Conservation (phyloP, 306 rosid species). For the Casuarina cunninghamiana region DNA sequence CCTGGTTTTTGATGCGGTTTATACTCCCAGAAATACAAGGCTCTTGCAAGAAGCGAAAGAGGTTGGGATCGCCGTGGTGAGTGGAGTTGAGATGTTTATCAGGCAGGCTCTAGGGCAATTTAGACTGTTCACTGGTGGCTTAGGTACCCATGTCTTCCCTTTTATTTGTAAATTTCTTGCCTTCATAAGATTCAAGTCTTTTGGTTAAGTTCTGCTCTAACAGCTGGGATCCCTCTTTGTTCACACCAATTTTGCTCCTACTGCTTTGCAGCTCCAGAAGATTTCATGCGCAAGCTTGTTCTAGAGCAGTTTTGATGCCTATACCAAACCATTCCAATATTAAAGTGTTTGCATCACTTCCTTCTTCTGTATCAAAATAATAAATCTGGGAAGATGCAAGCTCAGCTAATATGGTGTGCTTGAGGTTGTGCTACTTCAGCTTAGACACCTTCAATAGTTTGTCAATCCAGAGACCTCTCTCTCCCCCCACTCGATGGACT, state of each 20-base stretch:
- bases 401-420: background rate
- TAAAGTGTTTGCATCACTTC: background rate
- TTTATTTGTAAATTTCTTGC: background rate
- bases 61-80: constrained; percentile 36
- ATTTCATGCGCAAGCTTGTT: constrained; percentile 41
- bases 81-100: constrained; percentile 53
- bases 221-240: background rate
- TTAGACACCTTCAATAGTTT: background rate
- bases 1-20: constrained; percentile 49
- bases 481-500: too few species aligned
- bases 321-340: background rate
- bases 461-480: background rate
- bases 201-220: background rate
- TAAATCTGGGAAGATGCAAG: background rate
- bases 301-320: constrained; percentile 38
- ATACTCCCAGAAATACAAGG: constrained; percentile 43
- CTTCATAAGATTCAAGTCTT: background rate
- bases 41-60: constrained; percentile 45
- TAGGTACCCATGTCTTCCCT: constrained; percentile 21
- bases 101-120: constrained; percentile 49
- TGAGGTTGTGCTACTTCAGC: background rate
- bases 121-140: constrained; percentile 38
- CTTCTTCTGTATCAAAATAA: background rate
- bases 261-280: constrained; percentile 50
- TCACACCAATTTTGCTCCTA: background rate